Evolutionary conservation across 202 grass and related monocot genomes (phyloP), one percentile per base, ranked within the genome.

Genomic region (Elaeis oleifera): DNA sequence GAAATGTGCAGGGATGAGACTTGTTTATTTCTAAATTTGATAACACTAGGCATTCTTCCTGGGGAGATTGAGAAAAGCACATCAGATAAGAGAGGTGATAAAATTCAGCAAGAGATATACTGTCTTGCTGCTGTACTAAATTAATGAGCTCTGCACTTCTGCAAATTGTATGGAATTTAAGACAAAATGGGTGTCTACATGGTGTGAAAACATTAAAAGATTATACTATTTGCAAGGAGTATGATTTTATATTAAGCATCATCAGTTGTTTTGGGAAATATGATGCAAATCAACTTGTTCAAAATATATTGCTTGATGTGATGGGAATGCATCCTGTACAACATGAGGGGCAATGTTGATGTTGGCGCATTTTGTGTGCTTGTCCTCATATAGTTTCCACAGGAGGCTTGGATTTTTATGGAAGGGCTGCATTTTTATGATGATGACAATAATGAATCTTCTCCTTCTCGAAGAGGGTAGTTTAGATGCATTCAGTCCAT

Each of bases 401-500:
- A 68, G 64, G 39, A 75, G 52, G 25, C 50, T 85, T 83, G 70
- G 61, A 20, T 77, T 85, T 68, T 20, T 90, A 14, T 85, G 69
- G 79, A 85, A 71, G 49, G 61, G 73, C 20, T 85, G 87, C 62
- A 75, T 83, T 80, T 39, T 83, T 48, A 83, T 90, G 79, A 80
- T 90, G 64, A 85, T 85, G 50, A 71, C 65, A 23, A 24, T 78
- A 48, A 68, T 73, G 59, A 85, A 80, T 77, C 72, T 90, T 71
- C 14, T 75, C 39, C 29, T 74, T 79, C 53, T 53, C 68, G 65
- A 85, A 80, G 73, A 65, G 22, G 15, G 11, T 64, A 64, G 4
- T 61, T 27, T 71, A 24, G 52, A 51, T 73, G 36, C 26, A 51
- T 78, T 84, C 63, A 32, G 52, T 49, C 39, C 54, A 58, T 23